These are phyloP conservation scores for Haplosporangium sp. DNA, from an alignment of 371 early-diverging fungal species.

Conservation along the genomic window DNA sequence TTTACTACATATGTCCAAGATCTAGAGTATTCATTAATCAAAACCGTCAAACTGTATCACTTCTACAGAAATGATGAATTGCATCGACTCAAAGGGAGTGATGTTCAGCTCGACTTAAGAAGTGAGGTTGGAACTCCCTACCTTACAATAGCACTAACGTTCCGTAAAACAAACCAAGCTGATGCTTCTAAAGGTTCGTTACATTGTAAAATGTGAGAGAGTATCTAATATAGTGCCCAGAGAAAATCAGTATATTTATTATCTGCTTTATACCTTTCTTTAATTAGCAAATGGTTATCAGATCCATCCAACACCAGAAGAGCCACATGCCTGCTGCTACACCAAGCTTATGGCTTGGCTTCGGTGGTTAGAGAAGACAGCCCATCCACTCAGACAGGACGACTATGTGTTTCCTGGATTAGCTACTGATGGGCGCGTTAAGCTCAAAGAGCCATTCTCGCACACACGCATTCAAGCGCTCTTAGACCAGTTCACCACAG, in stretches of 20 bases:
- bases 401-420: constrained; percentile 12
- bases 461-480: constrained; percentile 2
- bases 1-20: no score
- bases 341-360: constrained; percentile 6
- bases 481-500: constrained; percentile 5
- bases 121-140: constrained; percentile 7
- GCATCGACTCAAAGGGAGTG: background rate
- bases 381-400: background rate
- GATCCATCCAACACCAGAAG: background rate
- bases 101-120: background rate
- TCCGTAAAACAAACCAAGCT: constrained; percentile 16
- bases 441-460: constrained; percentile 4
- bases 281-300: constrained; percentile 9
- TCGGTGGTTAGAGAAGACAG: constrained; percentile 1
- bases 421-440: constrained; percentile 7
- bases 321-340: constrained; percentile 1
- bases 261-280: background rate
- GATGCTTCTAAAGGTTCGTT: constrained; percentile 5
- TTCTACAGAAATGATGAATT: constrained; percentile 14
- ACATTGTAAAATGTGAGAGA: background rate
- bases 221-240: no score
- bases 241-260: background rate
- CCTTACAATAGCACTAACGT: constrained; percentile 12
- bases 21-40: background rate
- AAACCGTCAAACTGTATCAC: background rate